Evolutionary conservation across 225 moss, liverwort and hornwort genomes (phyloP).

Genomic region (Physcomitrellopsis africana): DNA sequence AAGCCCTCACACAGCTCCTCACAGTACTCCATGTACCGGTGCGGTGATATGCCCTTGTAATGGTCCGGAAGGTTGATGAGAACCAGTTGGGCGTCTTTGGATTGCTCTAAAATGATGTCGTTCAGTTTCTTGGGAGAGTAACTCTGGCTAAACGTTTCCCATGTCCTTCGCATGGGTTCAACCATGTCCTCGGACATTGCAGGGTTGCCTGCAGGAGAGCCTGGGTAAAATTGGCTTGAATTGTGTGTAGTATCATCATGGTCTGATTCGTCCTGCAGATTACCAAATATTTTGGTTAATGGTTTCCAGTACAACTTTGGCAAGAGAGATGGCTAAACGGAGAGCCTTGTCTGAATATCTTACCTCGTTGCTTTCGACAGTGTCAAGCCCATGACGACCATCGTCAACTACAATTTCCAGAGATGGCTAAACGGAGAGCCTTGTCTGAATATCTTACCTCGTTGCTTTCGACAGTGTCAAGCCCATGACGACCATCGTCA

Average conservation of each 20-base stretch:
- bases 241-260: conserved; percentile 34
- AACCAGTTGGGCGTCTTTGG: conserved; percentile 69
- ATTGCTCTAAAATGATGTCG: conserved; percentile 79
- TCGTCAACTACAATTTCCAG: conserved; percentile 69
- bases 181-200: conserved; percentile 50
- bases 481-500: conserved; percentile 38
- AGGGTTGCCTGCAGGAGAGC: conserved; percentile 65
- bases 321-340: no score
- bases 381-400: conserved; percentile 24
- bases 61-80: conserved; percentile 93
- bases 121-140: conserved; percentile 84
- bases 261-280: conserved; percentile 41
- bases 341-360: background rate
- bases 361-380: conserved; percentile 45
- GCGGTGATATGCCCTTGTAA: conserved; percentile 80
- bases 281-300: background rate
- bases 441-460: conserved; percentile 39
- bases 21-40: conserved; percentile 84
- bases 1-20: conserved; percentile 82
- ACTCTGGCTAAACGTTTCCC: conserved; percentile 90
- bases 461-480: conserved; percentile 24
- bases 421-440: background rate
- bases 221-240: conserved; percentile 74
- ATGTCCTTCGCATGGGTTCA: conserved; percentile 79
- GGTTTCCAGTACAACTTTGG: no score